Base-by-base conservation (phyloP, 768 basidiomycete species). In the Brasilioporus rufonigricans region DNA sequence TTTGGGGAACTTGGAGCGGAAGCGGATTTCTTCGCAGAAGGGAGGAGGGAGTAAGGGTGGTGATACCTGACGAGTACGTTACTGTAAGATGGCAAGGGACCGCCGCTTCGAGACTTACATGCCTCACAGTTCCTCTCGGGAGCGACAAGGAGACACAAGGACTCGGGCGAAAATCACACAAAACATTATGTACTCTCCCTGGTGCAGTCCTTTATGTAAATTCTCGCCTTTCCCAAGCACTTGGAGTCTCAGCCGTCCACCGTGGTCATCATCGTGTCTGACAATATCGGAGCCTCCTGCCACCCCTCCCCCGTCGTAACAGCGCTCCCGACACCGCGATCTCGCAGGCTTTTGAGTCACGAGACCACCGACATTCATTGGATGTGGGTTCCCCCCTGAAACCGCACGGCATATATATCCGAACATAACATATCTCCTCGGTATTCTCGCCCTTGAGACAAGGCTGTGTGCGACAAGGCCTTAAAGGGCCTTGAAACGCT, bases 1-100 rank as follows among this genome's bases (percentile, higher is more conserved):
- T 35, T 58, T 14, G 66, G 67, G 1, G 67, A 70, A 10, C 38
- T 61, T 24, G 69, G 69, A 1, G 71, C 66, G 29, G 66, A 71
- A 0, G 58, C 64, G 13, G 68, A 58, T 53, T 61, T 62, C 31
- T 50, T 56, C n/a, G 53, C 50, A 6, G 59, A 54, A 43, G 74
- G 64, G 6, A 58, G 48, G 44, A 69, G 70, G 4, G 55, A 32
- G 44, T 41, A 32, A 2, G 67, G 70, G 36, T 70, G 67, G 38
- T 48, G 48, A 48, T 58, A 45, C 65, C 68, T 70, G 50, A 16
- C 33, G 36, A 36, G 18, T 4, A 32, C 14, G n/a, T 13, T 19
- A 29, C 13, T 6, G 40, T 45, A 2, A 48, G 44, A 16, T 12
- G n/a, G 19, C 31, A 31, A n/a, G 4, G 4, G 31, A 1, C 6